Evolutionary conservation across 352 stramenopile genomes (phyloP).

Genomic region (Globisporangium recalcitrans): DNA sequence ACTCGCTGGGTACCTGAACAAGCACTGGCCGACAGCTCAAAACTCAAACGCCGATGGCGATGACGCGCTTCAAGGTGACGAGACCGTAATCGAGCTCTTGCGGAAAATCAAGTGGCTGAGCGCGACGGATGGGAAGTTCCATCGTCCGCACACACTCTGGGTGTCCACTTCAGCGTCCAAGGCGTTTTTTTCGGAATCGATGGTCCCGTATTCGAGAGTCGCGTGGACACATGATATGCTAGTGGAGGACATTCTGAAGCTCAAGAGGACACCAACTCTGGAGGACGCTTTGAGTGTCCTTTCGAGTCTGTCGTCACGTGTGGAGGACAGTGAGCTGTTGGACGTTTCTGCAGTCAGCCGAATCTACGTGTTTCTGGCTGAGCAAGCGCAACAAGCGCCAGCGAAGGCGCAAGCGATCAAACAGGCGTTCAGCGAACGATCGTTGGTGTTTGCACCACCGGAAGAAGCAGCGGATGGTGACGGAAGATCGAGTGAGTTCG

Average conservation of each 20-base stretch:
- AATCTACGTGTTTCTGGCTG: slow-evolving; percentile 42
- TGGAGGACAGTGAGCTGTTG: slow-evolving; percentile 12
- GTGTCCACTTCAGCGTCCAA: slow-evolving; percentile 25
- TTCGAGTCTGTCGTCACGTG: slow-evolving; percentile 21
- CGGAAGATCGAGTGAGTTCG: slow-evolving; percentile 14
- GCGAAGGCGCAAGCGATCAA: slow-evolving; percentile 15
- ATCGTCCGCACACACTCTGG: slow-evolving; percentile 41
- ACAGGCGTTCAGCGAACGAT: slow-evolving; percentile 23
- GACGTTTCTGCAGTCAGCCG: slow-evolving; percentile 20
- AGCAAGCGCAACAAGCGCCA: slow-evolving; percentile 14
- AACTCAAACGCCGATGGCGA: neutral
- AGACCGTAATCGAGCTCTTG: slow-evolving; percentile 3
- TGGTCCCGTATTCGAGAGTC: slow-evolving; percentile 41
- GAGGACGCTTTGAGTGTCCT: slow-evolving; percentile 45
- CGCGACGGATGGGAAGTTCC: slow-evolving; percentile 33
- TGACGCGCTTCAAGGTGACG: neutral
- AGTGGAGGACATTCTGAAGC: slow-evolving; percentile 28
- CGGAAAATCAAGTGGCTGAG: slow-evolving; percentile 29
- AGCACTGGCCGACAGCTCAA: slow-evolving; percentile 24
- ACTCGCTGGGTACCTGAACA: slow-evolving; percentile 41
- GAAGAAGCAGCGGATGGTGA: neutral
- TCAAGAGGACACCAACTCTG: slow-evolving; percentile 35
- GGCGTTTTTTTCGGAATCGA: slow-evolving; percentile 34
- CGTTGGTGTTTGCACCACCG: slow-evolving; percentile 24
- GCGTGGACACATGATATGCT: slow-evolving; percentile 35